Conservation (phyloP, 306 rosid species). For the Corylus americana region DNA sequence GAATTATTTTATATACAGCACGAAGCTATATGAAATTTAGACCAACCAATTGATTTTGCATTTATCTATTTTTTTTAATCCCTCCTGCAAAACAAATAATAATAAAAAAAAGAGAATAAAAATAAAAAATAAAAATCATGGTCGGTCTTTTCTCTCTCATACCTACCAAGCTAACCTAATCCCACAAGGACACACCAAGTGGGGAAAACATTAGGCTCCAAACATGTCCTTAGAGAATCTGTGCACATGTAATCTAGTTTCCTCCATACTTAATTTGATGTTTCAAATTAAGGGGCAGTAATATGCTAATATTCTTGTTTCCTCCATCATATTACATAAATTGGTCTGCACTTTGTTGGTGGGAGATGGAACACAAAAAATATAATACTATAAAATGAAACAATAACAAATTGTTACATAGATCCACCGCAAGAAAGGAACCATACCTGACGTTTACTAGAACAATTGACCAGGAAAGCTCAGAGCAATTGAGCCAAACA, state of each 20-base stretch:
- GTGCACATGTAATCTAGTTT: background rate
- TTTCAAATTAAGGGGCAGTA: background rate
- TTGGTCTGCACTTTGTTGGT: background rate
- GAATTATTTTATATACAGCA: too few relatives aligned
- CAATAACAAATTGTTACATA: constrained; percentile 21
- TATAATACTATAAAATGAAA: background rate
- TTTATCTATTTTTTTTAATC: too few relatives aligned
- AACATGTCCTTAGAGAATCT: background rate
- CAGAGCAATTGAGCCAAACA: constrained; percentile 28
- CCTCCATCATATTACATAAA: background rate
- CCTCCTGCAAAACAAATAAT: too few relatives aligned
- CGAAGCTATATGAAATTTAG: too few relatives aligned
- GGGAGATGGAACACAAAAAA: background rate
- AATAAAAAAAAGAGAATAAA: too few relatives aligned
- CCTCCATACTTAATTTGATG: background rate
- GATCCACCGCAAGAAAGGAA: constrained; percentile 9
- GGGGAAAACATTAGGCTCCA: too few relatives aligned
- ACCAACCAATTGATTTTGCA: too few relatives aligned
- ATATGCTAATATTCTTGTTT: background rate
- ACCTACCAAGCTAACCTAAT: too few relatives aligned
- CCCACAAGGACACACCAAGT: too few relatives aligned
- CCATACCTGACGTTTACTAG: constrained; percentile 13
- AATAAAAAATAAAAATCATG: too few relatives aligned
- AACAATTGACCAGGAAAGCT: constrained; percentile 26
- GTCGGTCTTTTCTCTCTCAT: too few relatives aligned